These are phyloP conservation scores for Aureobasidium zeae DNA, from an alignment of 2,329 filamentous ascomycete species.

Conservation along the genomic window DNA sequence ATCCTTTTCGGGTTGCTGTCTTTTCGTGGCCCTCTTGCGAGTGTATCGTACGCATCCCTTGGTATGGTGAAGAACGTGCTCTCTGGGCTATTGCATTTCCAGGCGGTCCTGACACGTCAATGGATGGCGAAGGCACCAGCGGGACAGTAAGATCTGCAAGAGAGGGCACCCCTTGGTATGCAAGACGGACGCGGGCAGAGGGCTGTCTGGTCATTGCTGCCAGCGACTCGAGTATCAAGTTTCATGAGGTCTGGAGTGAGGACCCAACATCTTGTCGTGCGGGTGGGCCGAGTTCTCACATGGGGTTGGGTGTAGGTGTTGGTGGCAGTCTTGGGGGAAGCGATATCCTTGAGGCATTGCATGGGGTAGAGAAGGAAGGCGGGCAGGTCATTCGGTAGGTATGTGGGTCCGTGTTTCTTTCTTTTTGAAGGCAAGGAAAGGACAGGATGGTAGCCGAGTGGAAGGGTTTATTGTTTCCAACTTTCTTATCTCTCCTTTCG, in stretches of 20 bases:
- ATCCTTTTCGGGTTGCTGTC: slow-evolving; percentile 79
- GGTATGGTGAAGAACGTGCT: slow-evolving; percentile 68
- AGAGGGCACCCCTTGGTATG: slow-evolving; percentile 40
- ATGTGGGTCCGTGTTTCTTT: too few species aligned
- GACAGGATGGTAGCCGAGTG: too few species aligned
- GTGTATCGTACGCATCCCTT: slow-evolving; percentile 77
- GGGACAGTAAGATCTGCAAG: slow-evolving; percentile 1
- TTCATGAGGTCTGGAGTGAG: slow-evolving; percentile 77
- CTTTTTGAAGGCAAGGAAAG: too few species aligned
- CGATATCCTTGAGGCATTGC: slow-evolving; percentile 71
- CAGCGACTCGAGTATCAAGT: slow-evolving; percentile 86
- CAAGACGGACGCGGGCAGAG: slow-evolving; percentile 53
- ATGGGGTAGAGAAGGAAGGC: slow-evolving; percentile 68
- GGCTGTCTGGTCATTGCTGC: slow-evolving; percentile 86
- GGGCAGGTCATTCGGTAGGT: slow-evolving; percentile 31
- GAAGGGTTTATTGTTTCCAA: too few species aligned
- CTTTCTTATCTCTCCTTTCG: too few species aligned
- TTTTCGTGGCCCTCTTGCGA: slow-evolving; percentile 91
- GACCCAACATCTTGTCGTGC: slow-evolving; percentile 2
- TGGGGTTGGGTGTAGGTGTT: slow-evolving; percentile 35
- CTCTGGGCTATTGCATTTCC: slow-evolving; percentile 85
- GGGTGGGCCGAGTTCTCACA: slow-evolving; percentile 23
- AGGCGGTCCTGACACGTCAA: slow-evolving; percentile 42
- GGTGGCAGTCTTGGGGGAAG: slow-evolving; percentile 61
- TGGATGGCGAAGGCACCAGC: slow-evolving; percentile 21